Base-by-base conservation (phyloP, 352 stramenopile genomes). In the Pythium sp. region DNA sequence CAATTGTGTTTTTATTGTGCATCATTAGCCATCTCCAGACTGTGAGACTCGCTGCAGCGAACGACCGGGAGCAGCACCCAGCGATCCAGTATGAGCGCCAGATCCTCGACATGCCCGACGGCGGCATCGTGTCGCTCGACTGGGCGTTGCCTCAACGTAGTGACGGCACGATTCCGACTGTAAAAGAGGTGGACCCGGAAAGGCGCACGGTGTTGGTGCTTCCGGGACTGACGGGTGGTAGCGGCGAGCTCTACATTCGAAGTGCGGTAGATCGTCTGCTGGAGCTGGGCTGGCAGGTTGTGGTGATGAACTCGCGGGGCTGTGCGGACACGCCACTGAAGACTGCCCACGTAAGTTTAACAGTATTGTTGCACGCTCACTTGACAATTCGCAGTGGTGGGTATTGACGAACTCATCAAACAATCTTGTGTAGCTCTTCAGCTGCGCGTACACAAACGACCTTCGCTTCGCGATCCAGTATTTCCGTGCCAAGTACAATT, bases 181-280 rank as follows among this genome's bases (percentile, higher is more conserved):
- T 84, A 20, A 53, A 63, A 2, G 58, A 78, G 3, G 53, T 90
- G 22, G 71, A 90, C 11, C 36, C 65, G 4, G 69, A 63, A 2
- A 61, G 60, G 9, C 78, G 75, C 28, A 91, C 76, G 6, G 68
- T 90, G 68, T 70, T 92, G n/a, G 57, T 94, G 5, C 68, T 92
- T 8, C 82, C 85, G 1, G 86, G 86, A 32, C 72, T 91, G 20
- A 88, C 86, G 0, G 84, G 86, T n/a, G 84, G 82, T 12, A 91
- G 86, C 60, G 54, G 71, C 2, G 86, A 94, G 69, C 82, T 84
- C 43, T 94, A 94, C 75, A 87, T 94, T n/a, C 80, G 84, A 38
- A 78, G 57, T 28, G 73, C 74, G 0, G 81, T 89, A 12, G 57
- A 80, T 20, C 41, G 64, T 4, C 57, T 84, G 36, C 26, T 74